Conservation (phyloP, 192 early-diverging fungal species). For the Haplosporangium gracile region DNA sequence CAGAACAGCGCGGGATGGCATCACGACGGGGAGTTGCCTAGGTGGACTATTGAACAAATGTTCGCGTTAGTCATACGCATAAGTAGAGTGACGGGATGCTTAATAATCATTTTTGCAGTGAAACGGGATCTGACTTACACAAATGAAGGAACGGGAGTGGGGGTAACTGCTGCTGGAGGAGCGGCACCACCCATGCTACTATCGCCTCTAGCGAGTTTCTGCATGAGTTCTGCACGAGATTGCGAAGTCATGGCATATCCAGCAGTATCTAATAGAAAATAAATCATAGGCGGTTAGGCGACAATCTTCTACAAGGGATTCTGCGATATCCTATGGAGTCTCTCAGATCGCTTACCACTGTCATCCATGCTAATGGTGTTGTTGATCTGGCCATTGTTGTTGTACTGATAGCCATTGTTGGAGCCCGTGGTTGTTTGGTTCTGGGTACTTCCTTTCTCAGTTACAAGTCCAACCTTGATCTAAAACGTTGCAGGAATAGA, state of each 20-base stretch:
- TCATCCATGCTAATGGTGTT: conserved; percentile 56
- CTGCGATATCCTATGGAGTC: background rate
- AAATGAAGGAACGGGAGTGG: conserved; percentile 32
- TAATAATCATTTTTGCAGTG: background rate
- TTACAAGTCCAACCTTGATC: conserved; percentile 83
- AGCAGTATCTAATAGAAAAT: conserved; percentile 57
- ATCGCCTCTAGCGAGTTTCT: conserved; percentile 76
- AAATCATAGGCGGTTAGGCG: background rate
- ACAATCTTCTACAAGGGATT: no score
- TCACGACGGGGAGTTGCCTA: conserved; percentile 63
- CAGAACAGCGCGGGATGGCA: conserved; percentile 74
- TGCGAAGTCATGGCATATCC: conserved; percentile 78
- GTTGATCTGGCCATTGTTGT: conserved; percentile 63
- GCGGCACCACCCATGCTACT: conserved; percentile 56
- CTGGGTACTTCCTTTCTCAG: conserved; percentile 68
- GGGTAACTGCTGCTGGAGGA: conserved; percentile 36
- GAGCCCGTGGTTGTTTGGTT: conserved; percentile 4
- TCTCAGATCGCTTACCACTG: conserved; percentile 29
- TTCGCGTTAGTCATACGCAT: conserved; percentile 8
- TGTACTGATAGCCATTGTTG: conserved; percentile 58
- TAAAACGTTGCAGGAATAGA: conserved; percentile 29
- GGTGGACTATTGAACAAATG: conserved; percentile 39
- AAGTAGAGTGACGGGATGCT: background rate
- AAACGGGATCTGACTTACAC: conserved; percentile 20
- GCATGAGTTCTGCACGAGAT: conserved; percentile 84